Percentiles rank a stretch among this genome's conserved stretches.
Conservation (phyloP, 2,329 filamentous ascomycete genomes). For the Helotiales sp. region DNA sequence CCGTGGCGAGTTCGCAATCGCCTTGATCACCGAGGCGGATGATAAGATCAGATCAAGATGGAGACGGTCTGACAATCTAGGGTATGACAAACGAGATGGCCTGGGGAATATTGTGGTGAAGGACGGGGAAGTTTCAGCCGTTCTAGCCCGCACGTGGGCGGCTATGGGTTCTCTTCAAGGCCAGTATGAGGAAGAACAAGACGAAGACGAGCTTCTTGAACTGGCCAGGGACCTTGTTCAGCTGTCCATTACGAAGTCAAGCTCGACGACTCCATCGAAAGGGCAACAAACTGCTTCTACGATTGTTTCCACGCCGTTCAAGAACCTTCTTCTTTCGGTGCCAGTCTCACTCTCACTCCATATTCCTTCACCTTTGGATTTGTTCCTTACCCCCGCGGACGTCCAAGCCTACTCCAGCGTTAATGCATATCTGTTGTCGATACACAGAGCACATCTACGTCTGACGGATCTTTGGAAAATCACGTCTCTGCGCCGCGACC, state of each 20-base stretch:
- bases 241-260: conserved; percentile 63
- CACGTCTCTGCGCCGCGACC: conserved; percentile 75
- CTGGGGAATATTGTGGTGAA: conserved; percentile 74
- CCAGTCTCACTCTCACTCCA: conserved; percentile 73
- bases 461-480: conserved; percentile 88
- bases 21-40: conserved; percentile 84
- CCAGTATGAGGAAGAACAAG: conserved; percentile 75
- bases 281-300: conserved; percentile 13
- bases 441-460: conserved; percentile 84
- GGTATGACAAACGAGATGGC: conserved; percentile 61
- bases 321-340: conserved; percentile 80
- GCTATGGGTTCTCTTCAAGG: conserved; percentile 76
- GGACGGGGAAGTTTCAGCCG: conserved; percentile 81
- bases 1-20: conserved; percentile 88
- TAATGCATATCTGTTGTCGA: conserved; percentile 83
- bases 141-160: conserved; percentile 79
- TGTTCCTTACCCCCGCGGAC: conserved; percentile 81
- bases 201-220: conserved; percentile 75
- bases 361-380: conserved; percentile 79
- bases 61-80: conserved; percentile 64
- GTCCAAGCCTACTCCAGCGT: conserved; percentile 81
- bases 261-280: conserved; percentile 46
- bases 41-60: conserved; percentile 76
- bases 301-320: conserved; percentile 63
- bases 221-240: conserved; percentile 78